Evolutionary conservation across 176 grass and related monocot species (phyloP).

Genomic region (Bromus sterilis): DNA sequence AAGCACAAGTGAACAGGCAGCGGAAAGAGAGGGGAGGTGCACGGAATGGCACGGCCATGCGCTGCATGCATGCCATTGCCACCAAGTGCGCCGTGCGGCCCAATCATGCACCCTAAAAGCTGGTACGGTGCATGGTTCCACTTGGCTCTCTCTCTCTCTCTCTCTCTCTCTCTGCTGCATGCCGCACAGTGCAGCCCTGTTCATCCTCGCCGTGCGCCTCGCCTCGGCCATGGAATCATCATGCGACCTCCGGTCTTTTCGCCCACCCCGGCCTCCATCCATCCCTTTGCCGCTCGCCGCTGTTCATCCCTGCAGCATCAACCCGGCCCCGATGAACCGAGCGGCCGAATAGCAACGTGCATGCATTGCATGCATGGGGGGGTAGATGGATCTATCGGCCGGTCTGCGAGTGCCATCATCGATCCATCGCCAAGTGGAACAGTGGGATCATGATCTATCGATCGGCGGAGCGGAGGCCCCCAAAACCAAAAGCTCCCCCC

Average conservation of each 20-base stretch:
- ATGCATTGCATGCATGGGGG: neutral
- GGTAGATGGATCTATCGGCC: no score
- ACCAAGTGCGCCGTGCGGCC: neutral
- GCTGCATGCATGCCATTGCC: neutral
- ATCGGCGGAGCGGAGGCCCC: no score
- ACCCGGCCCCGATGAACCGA: neutral
- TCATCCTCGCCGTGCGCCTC: neutral
- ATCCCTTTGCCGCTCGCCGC: no score
- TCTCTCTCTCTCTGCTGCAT: no score
- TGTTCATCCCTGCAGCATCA: neutral
- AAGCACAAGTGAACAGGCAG: neutral
- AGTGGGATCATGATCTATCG: neutral
- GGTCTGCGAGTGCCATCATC: neutral
- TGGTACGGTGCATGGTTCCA: neutral
- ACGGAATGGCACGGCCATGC: neutral
- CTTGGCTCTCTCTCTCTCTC: neutral
- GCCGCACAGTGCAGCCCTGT: neutral
- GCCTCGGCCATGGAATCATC: neutral
- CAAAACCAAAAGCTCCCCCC: no score
- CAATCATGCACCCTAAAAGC: neutral
- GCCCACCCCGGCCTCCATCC: neutral
- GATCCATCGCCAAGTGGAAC: neutral
- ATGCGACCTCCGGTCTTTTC: slow-evolving; percentile 9
- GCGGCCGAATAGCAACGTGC: neutral
- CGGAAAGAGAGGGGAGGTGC: neutral